Evolutionary conservation across 148 eudicot genomes (phyloP).

Genomic region (Amaranthus hypochondriacus): DNA sequence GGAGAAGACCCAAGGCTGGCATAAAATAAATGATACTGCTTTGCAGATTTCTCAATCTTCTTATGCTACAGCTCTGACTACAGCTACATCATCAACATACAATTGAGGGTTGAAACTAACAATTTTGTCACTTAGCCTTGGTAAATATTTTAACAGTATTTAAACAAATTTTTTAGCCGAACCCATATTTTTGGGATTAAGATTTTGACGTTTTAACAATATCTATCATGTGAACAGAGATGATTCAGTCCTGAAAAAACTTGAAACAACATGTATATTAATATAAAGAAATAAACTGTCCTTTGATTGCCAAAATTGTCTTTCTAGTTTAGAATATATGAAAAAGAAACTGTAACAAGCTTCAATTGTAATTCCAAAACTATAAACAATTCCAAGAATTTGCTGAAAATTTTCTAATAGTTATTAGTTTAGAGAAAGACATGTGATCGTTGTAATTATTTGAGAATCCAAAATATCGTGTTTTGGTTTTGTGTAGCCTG

Average conservation of each 20-base stretch:
- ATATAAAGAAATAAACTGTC: too few relatives aligned
- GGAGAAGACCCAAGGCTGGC: constrained; percentile 8
- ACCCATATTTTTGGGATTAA: too few relatives aligned
- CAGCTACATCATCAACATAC: constrained; percentile 6
- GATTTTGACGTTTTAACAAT: too few relatives aligned
- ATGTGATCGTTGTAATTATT: background rate
- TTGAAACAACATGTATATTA: too few relatives aligned
- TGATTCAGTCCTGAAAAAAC: too few relatives aligned
- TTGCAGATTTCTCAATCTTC: constrained; percentile 12
- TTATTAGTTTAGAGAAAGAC: background rate
- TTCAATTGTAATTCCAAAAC: background rate
- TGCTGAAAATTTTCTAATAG: background rate
- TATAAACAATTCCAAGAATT: background rate
- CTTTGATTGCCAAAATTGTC: too few relatives aligned
- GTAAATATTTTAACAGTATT: background rate
- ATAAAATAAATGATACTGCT: constrained; percentile 4
- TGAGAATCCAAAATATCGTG: too few relatives aligned
- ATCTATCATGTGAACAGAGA: too few relatives aligned
- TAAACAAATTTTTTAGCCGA: too few relatives aligned
- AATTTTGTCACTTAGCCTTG: constrained; percentile 1
- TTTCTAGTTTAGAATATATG: too few relatives aligned
- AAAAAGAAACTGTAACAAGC: background rate
- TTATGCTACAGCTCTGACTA: background rate
- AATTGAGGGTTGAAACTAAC: background rate
- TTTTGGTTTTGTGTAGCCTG: background rate